Evolutionary conservation across 257 asterid genomes (phyloP).

Genomic region (Scutellaria minor): DNA sequence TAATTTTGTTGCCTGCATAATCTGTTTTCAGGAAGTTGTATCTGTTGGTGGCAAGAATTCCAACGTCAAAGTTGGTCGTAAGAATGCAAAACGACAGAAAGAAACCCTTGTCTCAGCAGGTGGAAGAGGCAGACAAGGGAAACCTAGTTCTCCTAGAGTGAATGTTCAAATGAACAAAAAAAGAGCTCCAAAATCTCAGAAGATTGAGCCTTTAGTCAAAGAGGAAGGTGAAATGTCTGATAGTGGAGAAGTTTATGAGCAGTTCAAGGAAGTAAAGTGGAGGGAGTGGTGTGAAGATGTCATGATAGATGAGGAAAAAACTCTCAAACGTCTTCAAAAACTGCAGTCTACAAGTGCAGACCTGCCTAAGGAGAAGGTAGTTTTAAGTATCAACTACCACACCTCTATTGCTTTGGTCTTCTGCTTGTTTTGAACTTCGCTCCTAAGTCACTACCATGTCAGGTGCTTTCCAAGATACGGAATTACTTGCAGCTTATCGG

Average conservation of each 20-base stretch:
- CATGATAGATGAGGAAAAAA: slow-evolving; percentile 79
- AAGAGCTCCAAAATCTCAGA: slow-evolving; percentile 68
- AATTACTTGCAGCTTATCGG: slow-evolving; percentile 96
- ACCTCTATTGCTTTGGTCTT: slow-evolving; percentile 24
- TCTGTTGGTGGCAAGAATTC: slow-evolving; percentile 80
- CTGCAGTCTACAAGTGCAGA: slow-evolving; percentile 90
- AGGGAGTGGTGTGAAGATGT: slow-evolving; percentile 99
- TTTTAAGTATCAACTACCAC: slow-evolving; percentile 25
- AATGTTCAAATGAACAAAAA: slow-evolving; percentile 50
- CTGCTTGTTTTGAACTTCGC: slow-evolving; percentile 19
- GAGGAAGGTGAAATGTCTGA: slow-evolving; percentile 99
- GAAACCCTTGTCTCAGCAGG: slow-evolving; percentile 51
- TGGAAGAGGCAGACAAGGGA: slow-evolving; percentile 65
- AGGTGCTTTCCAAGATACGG: slow-evolving; percentile 90
- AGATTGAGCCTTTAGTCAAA: slow-evolving; percentile 80
- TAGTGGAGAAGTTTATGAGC: slow-evolving; percentile 90
- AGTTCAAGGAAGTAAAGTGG: slow-evolving; percentile 98
- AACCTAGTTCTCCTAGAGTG: slow-evolving; percentile 54
- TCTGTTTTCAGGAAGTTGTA: slow-evolving; percentile 72
- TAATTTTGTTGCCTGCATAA: slow-evolving; percentile 24
- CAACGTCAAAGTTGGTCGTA: slow-evolving; percentile 62
- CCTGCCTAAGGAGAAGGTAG: slow-evolving; percentile 90
- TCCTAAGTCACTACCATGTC: slow-evolving; percentile 28
- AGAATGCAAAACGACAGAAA: slow-evolving; percentile 74
- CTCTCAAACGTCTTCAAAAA: slow-evolving; percentile 84